Evolutionary conservation across 2,329 filamentous ascomycete genomes (phyloP).

Genomic region (Penicillium sp.): DNA sequence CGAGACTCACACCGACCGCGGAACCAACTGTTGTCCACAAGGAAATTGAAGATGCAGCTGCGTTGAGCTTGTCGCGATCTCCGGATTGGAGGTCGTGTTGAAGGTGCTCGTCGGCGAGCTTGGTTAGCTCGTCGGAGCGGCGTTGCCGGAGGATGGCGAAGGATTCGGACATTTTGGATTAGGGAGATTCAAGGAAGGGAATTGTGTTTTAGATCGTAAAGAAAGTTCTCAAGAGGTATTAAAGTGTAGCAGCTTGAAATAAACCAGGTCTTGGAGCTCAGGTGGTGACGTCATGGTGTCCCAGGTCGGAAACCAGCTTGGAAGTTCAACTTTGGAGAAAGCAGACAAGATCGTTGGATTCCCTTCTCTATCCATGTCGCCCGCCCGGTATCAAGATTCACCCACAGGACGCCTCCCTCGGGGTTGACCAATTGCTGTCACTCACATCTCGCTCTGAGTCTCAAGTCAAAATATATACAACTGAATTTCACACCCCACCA

Average conservation of each 20-base stretch:
- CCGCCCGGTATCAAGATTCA: not conserved
- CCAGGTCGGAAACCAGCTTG: not conserved
- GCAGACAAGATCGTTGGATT: not conserved
- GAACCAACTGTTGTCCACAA: slow-evolving; percentile 60
- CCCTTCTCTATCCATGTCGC: not conserved
- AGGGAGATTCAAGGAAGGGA: too few species aligned
- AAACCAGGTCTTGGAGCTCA: not conserved
- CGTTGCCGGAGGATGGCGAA: slow-evolving; percentile 50
- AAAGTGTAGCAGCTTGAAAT: not conserved
- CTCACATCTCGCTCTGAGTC: not conserved
- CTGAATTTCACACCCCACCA: too few species aligned
- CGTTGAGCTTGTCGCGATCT: slow-evolving; percentile 59
- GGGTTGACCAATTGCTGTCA: not conserved
- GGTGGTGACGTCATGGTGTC: not conserved
- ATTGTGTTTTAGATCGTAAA: too few species aligned
- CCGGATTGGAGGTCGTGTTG: slow-evolving; percentile 58
- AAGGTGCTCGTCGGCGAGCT: slow-evolving; percentile 59
- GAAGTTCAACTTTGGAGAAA: not conserved
- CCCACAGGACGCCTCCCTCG: too few species aligned
- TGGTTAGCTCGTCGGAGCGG: slow-evolving; percentile 52
- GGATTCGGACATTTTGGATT: slow-evolving; percentile 40
- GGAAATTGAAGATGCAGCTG: slow-evolving; percentile 57
- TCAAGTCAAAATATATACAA: not conserved
- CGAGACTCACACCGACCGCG: slow-evolving; percentile 59
- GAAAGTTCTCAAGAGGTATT: not conserved